phyloP scores from a whole-genome alignment of 176 grass and related monocot genomes.

The Phragmites australis region DNA sequence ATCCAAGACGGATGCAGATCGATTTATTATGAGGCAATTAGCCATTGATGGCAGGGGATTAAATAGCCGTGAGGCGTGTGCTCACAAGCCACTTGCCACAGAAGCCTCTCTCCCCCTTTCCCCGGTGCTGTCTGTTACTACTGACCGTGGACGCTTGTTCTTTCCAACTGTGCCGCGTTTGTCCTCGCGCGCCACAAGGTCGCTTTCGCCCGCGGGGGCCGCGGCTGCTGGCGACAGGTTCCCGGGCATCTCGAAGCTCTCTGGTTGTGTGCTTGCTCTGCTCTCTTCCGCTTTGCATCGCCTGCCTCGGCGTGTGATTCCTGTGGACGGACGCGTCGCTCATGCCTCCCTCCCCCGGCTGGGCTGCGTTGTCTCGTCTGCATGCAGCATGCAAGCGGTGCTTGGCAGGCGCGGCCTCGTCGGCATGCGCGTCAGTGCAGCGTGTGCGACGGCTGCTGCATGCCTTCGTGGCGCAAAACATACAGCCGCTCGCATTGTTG shows the following conservation, averaged over 20 bases:
- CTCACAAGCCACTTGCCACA: not conserved
- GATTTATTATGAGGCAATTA: not conserved
- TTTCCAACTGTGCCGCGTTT: not conserved
- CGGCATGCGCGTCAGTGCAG: not conserved
- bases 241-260: not conserved
- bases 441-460: not conserved
- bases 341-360: too few relatives aligned
- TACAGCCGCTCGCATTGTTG: not conserved
- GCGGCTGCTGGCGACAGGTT: not conserved
- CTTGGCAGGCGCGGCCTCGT: not conserved
- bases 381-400: not conserved
- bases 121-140: not conserved
- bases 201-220: not conserved
- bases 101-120: not conserved
- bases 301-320: not conserved
- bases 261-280: rapidly evolving
- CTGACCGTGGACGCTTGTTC: not conserved
- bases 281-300: not conserved
- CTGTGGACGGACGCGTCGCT: not conserved
- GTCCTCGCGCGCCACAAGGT: not conserved
- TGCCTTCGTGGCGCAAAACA: not conserved
- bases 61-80: not conserved
- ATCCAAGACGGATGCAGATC: not conserved
- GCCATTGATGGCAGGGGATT: not conserved
- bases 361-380: too few relatives aligned